These are phyloP conservation scores for Aspergillus fumigatus DNA, from an alignment of 2,329 filamentous ascomycete species.

Conservation along the genomic window DNA sequence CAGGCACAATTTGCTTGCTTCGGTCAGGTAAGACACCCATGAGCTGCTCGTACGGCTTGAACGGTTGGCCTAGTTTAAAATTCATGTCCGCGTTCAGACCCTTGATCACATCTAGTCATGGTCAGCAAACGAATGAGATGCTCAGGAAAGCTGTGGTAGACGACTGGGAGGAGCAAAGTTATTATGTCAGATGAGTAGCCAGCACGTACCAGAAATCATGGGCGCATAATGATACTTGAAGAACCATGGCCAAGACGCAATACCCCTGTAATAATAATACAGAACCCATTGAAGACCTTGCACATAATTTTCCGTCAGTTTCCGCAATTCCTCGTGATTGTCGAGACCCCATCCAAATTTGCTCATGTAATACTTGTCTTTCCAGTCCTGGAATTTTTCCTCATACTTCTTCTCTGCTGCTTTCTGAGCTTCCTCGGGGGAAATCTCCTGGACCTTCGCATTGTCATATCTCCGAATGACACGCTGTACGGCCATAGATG, in stretches of 20 bases:
- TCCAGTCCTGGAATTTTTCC: constrained; percentile 86
- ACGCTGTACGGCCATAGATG: constrained; percentile 73
- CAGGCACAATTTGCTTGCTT: constrained; percentile 92
- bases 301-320: constrained; percentile 91
- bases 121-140: constrained; percentile 17
- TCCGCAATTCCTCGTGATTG: constrained; percentile 72
- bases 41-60: constrained; percentile 89
- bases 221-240: constrained; percentile 96
- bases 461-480: constrained; percentile 89
- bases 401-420: constrained; percentile 83
- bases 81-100: constrained; percentile 82
- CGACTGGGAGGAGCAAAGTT: not conserved
- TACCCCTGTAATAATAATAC: constrained; percentile 95
- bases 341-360: constrained; percentile 89
- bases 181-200: not conserved
- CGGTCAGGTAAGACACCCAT: constrained; percentile 98
- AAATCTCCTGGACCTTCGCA: constrained; percentile 76
- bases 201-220: constrained; percentile 70
- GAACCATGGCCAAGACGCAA: constrained; percentile 98
- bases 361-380: constrained; percentile 83
- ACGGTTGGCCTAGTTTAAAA: constrained; percentile 91
- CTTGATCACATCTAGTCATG: constrained; percentile 68
- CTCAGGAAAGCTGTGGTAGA: not conserved
- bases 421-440: constrained; percentile 71
- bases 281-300: constrained; percentile 97